These are phyloP conservation scores for Brasilioporus rufonigricans DNA, from an alignment of 768 basidiomycete species.

Conservation along the genomic window DNA sequence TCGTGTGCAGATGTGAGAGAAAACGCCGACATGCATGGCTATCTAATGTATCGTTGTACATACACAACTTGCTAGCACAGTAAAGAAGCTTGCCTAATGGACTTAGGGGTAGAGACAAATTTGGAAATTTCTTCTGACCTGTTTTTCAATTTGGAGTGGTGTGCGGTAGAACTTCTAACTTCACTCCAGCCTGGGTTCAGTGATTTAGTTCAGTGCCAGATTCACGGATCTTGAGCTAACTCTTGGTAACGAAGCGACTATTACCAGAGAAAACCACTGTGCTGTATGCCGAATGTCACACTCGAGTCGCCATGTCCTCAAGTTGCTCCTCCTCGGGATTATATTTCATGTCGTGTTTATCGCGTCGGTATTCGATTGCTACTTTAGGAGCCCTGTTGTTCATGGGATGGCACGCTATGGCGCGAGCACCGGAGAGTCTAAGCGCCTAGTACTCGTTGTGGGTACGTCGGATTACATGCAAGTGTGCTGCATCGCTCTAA, in stretches of 20 bases:
- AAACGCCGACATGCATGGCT: too few species aligned
- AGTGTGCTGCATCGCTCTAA: background rate
- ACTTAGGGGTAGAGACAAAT: background rate
- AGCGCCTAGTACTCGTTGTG: constrained; percentile 76
- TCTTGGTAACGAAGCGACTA: too few species aligned
- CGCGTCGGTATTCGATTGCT: constrained; percentile 78
- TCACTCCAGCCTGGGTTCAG: background rate
- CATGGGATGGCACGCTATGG: constrained; percentile 68
- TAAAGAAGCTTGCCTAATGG: too few species aligned
- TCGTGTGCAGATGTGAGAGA: too few species aligned
- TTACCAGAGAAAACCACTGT: background rate
- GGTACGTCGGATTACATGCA: constrained; percentile 42
- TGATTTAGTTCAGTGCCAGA: background rate
- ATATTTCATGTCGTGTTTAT: constrained; percentile 75
- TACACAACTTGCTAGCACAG: too few species aligned
- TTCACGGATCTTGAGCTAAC: background rate
- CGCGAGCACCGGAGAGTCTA: constrained; percentile 48
- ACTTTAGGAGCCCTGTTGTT: constrained; percentile 82
- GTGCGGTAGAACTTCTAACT: background rate
- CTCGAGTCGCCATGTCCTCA: constrained; percentile 22
- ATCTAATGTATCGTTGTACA: too few species aligned
- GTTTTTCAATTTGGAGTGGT: background rate
- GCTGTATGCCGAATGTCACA: constrained; percentile 12
- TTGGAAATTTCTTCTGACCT: background rate
- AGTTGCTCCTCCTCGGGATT: constrained; percentile 63